Base-by-base conservation (phyloP, 164 flowering plant species). In the Vitis cinerea region DNA sequence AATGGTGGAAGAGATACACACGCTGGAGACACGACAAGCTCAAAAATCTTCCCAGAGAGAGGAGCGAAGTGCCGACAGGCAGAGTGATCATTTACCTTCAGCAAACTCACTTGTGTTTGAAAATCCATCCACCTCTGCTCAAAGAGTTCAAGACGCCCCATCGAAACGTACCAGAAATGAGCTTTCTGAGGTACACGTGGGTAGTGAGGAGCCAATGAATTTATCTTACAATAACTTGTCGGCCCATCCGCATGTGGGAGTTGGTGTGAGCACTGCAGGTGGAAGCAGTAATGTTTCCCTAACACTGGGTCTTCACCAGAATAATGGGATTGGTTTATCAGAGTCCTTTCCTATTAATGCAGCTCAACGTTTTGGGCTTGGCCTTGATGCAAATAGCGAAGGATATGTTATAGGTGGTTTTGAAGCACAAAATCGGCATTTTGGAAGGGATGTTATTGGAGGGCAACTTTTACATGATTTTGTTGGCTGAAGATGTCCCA, bases 1-100 rank as follows among this genome's bases (percentile, higher is more conserved):
- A 30, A 90, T 92, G 93, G 95, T 90, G 15, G 95, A 88, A 77
- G 93, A 90, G 68, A 85, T 90, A 69, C 93, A 92, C 81, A 77
- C 72, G 77, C 89, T 92, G 0, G 97, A 92, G 74, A 82, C 87
- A 48, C 71, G 82, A 16, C 90, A 90, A 71, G 72, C 71, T 55
- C 84, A 82, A 67, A 84, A 79, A 56, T 60, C 59, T 30, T 69
- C 83, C 4, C 84, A 79, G 31, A 72, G 64, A 60, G 83, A 79
- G 16, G 85, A 77, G 31, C 73, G 48, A 29, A 71, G 61, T 59
- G 58, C 55, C 23, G 70, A 71, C 74, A 75, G 64, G 49, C 68
- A 71, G 63, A 72, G 12, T 48, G 79, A 84, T 50, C 74, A 74
- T 10, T 10, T 76, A 61, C 77, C 69, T 15, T 57, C 80, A 11